Evolutionary conservation across 2,329 filamentous ascomycete species (phyloP).

Genomic region (Epichloe amarillans): DNA sequence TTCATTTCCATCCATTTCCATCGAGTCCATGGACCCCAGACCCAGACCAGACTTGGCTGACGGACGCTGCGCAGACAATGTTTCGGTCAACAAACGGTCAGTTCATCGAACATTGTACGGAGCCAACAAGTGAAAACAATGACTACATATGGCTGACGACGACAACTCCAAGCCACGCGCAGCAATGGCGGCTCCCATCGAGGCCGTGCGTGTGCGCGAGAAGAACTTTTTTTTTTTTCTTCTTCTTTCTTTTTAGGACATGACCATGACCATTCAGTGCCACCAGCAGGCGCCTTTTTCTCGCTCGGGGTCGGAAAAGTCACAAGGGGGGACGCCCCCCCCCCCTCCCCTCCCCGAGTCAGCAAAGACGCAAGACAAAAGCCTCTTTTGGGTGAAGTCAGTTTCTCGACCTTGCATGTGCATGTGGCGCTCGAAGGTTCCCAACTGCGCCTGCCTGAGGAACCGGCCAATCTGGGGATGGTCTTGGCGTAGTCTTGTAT

Average conservation of each 20-base stretch:
- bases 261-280: not conserved
- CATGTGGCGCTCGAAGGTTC: conserved; percentile 1
- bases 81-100: not conserved
- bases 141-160: not conserved
- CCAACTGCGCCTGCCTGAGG: not conserved
- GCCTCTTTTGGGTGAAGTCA: not conserved
- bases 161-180: not conserved
- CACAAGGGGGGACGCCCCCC: too few relatives aligned
- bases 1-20: too few relatives aligned
- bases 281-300: not conserved
- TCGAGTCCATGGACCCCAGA: too few relatives aligned
- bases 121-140: not conserved
- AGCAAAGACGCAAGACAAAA: too few relatives aligned
- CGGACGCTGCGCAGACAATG: too few relatives aligned
- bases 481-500: conserved; percentile 2
- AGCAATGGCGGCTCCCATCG: not conserved
- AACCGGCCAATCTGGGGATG: conserved; percentile 4
- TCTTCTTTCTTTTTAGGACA: too few relatives aligned
- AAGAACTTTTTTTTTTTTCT: too few relatives aligned
- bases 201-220: too few relatives aligned
- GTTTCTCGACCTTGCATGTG: conserved; percentile 4
- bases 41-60: too few relatives aligned
- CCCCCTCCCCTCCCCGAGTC: too few relatives aligned
- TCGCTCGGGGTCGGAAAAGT: not conserved
- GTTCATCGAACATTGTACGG: too few relatives aligned